Conservation (phyloP, 768 basidiomycete species). For the Leucosporidium scottii region DNA sequence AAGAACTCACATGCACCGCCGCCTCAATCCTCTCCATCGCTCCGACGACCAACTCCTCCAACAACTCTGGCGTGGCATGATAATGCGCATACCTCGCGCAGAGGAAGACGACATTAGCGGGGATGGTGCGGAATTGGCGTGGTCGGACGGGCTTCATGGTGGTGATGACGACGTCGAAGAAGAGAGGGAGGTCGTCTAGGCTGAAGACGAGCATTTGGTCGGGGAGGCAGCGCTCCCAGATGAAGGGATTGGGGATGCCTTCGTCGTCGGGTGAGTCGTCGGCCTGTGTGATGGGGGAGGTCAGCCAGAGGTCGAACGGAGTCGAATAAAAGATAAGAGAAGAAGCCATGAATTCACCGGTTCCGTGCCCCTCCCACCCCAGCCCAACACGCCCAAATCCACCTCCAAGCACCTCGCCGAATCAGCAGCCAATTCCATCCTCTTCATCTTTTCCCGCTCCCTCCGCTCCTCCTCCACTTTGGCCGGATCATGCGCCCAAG, state of each 20-base stretch:
- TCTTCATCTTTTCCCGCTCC: constrained; percentile 31
- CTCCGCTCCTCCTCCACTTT: constrained; percentile 27
- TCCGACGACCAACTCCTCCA: constrained; percentile 84
- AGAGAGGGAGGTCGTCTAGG: constrained; percentile 63
- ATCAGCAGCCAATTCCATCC: constrained; percentile 50
- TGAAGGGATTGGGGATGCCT: constrained; percentile 33
- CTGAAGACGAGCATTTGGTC: constrained; percentile 91
- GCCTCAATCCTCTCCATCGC: constrained; percentile 89
- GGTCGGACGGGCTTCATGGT: constrained; percentile 63
- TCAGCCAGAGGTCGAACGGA: neutral
- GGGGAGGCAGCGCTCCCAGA: constrained; percentile 56
- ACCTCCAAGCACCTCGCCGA: constrained; percentile 43
- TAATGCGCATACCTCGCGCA: constrained; percentile 79
- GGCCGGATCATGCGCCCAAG: constrained; percentile 10
- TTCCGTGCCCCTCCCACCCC: constrained; percentile 60
- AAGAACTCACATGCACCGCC: constrained; percentile 69
- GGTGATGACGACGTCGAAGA: constrained; percentile 74
- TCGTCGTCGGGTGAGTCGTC: constrained; percentile 48
- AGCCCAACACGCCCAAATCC: constrained; percentile 53
- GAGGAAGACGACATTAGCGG: constrained; percentile 86
- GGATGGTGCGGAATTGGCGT: constrained; percentile 54
- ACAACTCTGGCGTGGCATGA: constrained; percentile 81
- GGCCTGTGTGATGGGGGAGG: constrained; percentile 41
- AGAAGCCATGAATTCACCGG: constrained; percentile 2
- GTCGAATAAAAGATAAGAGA: constrained; percentile 4